Conservation (phyloP, 208 protist species). For the Trypanosoma melophagium region DNA sequence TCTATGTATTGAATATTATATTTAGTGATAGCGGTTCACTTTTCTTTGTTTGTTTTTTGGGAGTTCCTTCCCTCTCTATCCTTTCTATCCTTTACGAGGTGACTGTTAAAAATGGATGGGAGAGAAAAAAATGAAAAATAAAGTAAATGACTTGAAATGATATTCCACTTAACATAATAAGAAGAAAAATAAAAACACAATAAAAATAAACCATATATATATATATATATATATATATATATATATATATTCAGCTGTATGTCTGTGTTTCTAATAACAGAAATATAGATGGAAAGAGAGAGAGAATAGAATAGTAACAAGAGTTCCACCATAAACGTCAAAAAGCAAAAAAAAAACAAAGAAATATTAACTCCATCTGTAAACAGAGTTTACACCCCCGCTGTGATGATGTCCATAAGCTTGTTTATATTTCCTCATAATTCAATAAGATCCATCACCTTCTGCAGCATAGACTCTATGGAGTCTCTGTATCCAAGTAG, state of each 20-base stretch:
- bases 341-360: too few species aligned
- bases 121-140: background rate
- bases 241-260: background rate
- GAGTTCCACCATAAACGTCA: too few species aligned
- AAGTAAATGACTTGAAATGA: too few species aligned
- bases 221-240: slow-evolving; percentile 15
- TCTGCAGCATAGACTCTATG: slow-evolving; percentile 56
- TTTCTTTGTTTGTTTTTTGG: too few species aligned
- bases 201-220: slow-evolving; percentile 1
- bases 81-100: slow-evolving; percentile 30
- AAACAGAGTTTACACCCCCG: background rate
- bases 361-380: too few species aligned
- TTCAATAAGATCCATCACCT: slow-evolving; percentile 46
- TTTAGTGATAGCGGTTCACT: too few species aligned
- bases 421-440: slow-evolving; percentile 20
- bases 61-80: slow-evolving; percentile 40
- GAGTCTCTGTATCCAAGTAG: slow-evolving; percentile 63
- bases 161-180: background rate
- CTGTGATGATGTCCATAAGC: background rate
- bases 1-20: too few species aligned
- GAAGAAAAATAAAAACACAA: slow-evolving; percentile 9
- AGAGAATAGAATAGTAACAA: too few species aligned
- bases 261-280: background rate
- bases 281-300: too few species aligned
- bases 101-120: background rate